Percentiles rank a stretch among this genome's conserved stretches.
phyloP scores from a whole-genome alignment of 495 filamentous ascomycete species.

The Tuber calosporum region DNA sequence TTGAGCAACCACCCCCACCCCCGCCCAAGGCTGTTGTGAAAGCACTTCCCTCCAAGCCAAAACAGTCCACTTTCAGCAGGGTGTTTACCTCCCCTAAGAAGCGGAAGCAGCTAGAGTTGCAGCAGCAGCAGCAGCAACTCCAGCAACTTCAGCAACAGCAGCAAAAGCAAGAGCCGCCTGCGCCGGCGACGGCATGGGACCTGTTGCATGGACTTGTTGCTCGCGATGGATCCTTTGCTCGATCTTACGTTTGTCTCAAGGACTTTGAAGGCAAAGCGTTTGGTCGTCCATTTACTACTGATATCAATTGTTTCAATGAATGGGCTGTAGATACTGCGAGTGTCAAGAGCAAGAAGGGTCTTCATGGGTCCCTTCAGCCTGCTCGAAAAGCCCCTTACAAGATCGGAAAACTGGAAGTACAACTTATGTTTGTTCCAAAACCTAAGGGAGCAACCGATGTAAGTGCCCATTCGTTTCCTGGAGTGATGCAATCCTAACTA shows the following conservation, averaged over 20 bases:
- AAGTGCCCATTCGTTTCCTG: conserved; percentile 10
- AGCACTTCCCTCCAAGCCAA: conserved; percentile 49
- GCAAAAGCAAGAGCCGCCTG: conserved; percentile 55
- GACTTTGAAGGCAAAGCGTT: conserved; percentile 81
- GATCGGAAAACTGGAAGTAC: conserved; percentile 85
- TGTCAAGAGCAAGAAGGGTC: conserved; percentile 79
- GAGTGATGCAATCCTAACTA: conserved; percentile 25
- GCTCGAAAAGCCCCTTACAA: conserved; percentile 78
- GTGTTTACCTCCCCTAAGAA: conserved; percentile 93
- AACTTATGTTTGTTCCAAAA: conserved; percentile 87
- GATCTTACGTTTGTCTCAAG: conserved; percentile 85
- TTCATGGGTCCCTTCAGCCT: conserved; percentile 52
- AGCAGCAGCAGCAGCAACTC: conserved; percentile 51
- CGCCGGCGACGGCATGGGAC: conserved; percentile 63
- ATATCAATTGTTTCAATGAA: conserved; percentile 92
- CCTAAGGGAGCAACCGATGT: conserved; percentile 78
- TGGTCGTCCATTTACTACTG: conserved; percentile 76
- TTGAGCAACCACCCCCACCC: conserved; percentile 64
- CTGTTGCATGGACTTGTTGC: conserved; percentile 76
- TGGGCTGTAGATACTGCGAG: conserved; percentile 84
- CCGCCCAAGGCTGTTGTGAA: conserved; percentile 54
- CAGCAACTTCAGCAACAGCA: conserved; percentile 66
- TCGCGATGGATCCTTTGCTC: conserved; percentile 83
- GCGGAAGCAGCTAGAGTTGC: conserved; percentile 76
- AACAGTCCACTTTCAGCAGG: conserved; percentile 77